Evolutionary conservation across 2,329 filamentous ascomycete species (phyloP), one percentile per base, ranked within the genome.

Genomic region (Colletotrichum paranaense): DNA sequence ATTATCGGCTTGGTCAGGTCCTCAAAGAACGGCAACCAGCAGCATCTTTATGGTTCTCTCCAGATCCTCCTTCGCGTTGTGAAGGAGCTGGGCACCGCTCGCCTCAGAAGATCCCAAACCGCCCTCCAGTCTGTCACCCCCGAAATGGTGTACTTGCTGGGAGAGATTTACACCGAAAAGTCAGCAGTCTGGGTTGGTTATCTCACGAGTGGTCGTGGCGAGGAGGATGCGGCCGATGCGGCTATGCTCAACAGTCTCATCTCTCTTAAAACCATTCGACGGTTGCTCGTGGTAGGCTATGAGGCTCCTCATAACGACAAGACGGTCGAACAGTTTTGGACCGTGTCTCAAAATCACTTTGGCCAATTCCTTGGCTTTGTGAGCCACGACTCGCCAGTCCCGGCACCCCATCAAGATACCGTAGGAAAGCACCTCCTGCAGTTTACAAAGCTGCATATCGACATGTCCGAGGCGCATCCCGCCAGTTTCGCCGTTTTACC

Each of bases 351-450:
- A 74, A 86, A 88, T 9, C 94, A 97, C 75, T 93, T 97, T 75
- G 92, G 91, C n/a, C 88, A 92, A 53, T 92, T 98, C 74, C 88
- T 97, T 46, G 84, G 85, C 28, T 89, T 93, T 72, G 86, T 92
- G 64, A 87, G 88, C 76, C 86, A 88, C 55, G 87, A 90, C 62
- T 87, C 87, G n/a, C 83, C 85, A 6, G 81, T 89, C 3, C 83
- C 92, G 1, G 81, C 86, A 4, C 82, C 84, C 4, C 88, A 91
- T 28, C 89, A 90, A 72, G 89, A 88, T 46, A 80, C 93, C 28
- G 85, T 97, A n/a, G 93, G 94, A 76, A 97, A 95, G 80, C 95
- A 98, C 79, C 86, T 98, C 2, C 84, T 98, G 55, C 95, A 98
- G 79, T 92, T 98, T 62, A 92, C 95, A 4, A 99, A 98, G 82